phyloP scores from a whole-genome alignment of 192 early-diverging fungal species.

The Cladochytrium replicatum region DNA sequence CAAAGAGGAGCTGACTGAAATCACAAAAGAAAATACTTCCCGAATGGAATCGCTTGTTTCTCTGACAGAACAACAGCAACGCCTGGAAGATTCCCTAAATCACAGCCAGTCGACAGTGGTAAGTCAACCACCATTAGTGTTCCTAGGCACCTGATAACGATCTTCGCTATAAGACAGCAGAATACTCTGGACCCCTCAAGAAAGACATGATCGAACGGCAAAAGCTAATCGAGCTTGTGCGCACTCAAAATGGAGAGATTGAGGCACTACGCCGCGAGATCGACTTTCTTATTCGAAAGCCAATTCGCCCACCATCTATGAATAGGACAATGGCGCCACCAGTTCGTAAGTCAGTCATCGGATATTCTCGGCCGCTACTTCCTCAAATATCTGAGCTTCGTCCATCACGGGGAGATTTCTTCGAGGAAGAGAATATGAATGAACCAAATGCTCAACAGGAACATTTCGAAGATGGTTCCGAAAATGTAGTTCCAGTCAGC shows the following conservation, averaged over 20 bases:
- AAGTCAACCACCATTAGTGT: constrained; percentile 6
- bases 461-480: no score
- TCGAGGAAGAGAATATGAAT: no score
- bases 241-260: constrained; percentile 39
- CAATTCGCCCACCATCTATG: background rate
- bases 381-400: no score
- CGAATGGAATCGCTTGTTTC: constrained; percentile 34
- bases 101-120: constrained; percentile 39
- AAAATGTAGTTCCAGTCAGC: no score
- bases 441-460: no score
- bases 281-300: constrained; percentile 43
- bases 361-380: no score
- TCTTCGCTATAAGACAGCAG: constrained; percentile 30
- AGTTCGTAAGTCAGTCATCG: no score
- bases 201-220: constrained; percentile 40
- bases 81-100: constrained; percentile 38
- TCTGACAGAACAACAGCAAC: constrained; percentile 32
- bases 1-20: constrained; percentile 33
- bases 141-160: background rate
- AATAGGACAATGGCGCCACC: no score
- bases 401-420: no score
- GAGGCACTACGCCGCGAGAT: constrained; percentile 41
- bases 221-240: constrained; percentile 36
- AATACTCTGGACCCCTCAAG: constrained; percentile 37
- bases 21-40: constrained; percentile 40